phyloP scores from a whole-genome alignment of 305 asterid species.

The Withania somnifera region DNA sequence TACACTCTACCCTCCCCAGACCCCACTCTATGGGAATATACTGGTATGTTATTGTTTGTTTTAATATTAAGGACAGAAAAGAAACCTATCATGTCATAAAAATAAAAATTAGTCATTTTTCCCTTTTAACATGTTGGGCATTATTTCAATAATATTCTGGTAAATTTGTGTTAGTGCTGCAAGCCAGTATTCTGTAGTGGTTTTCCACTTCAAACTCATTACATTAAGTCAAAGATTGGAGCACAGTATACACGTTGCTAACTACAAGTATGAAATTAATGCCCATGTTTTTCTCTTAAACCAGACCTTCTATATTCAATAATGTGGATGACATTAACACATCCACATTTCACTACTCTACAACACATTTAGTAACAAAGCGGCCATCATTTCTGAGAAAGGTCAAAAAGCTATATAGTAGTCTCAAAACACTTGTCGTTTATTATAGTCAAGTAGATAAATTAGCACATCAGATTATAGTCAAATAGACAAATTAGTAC shows the following conservation, averaged over 20 bases:
- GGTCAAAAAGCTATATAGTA: not conserved
- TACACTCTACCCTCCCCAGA: too few species aligned
- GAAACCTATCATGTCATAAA: not conserved
- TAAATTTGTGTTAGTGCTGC: not conserved
- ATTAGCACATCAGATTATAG: not conserved
- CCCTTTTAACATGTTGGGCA: not conserved
- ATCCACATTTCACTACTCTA: not conserved
- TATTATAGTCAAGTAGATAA: not conserved
- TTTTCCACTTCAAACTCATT: not conserved
- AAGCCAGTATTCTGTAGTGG: not conserved
- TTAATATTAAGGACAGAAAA: not conserved
- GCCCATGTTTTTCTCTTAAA: not conserved
- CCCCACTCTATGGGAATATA: too few species aligned
- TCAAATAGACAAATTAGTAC: not conserved
- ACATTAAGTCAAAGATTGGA: not conserved
- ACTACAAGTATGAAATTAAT: not conserved
- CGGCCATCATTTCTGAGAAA: not conserved
- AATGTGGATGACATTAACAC: not conserved
- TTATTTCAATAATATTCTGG: not conserved
- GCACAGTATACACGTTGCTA: not conserved
- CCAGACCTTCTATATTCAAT: not conserved
- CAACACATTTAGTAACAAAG: not conserved
- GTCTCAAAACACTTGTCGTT: not conserved
- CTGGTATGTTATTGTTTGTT: too few species aligned
- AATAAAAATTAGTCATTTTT: not conserved